Evolutionary conservation across 495 filamentous ascomycete genomes (phyloP), one percentile per base, ranked within the genome.

Genomic region (Eremomyces bilateralis): DNA sequence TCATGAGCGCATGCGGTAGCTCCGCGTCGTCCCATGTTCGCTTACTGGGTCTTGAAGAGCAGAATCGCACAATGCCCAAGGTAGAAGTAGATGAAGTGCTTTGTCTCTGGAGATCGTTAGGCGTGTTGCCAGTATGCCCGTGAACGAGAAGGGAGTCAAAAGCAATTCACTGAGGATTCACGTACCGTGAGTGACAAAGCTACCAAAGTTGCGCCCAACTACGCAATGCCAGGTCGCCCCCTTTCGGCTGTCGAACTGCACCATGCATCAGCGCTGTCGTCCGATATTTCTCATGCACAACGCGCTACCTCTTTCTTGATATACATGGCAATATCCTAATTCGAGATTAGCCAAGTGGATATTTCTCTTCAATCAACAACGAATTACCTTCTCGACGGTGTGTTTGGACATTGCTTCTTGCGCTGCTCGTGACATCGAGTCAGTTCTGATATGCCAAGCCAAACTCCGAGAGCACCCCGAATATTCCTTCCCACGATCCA

Each of bases 1-100:
- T n/a, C n/a, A n/a, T n/a, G n/a, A n/a, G n/a, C n/a, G n/a, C n/a
- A n/a, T n/a, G n/a, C n/a, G n/a, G n/a, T n/a, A n/a, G n/a, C n/a
- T n/a, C n/a, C n/a, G n/a, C n/a, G n/a, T n/a, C n/a, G n/a, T n/a
- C n/a, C n/a, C n/a, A n/a, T n/a, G n/a, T 13, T 13, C 6, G 6
- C 13, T 27, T 13, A 94, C 65, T 94, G 84, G 17, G 88, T 99
- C 70, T 99, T 99, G 71, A 95, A 99, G 36, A 99, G 73, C 29
- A 99, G 73, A 48, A 99, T 94, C 15, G 88, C 88, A 54, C 80
- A 93, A 64, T 94, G 88, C 32, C 88, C 88, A 40, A 95, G 79
- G 60, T 95, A 95, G 67, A 99, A 99, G 64, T 99, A 99, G 53
- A 95, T 94, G 63, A 99, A 99, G 58, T 99, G 88, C 59, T 93